Evolutionary conservation across 768 basidiomycete species (phyloP).

Genomic region (Kwoniella shandongensis): DNA sequence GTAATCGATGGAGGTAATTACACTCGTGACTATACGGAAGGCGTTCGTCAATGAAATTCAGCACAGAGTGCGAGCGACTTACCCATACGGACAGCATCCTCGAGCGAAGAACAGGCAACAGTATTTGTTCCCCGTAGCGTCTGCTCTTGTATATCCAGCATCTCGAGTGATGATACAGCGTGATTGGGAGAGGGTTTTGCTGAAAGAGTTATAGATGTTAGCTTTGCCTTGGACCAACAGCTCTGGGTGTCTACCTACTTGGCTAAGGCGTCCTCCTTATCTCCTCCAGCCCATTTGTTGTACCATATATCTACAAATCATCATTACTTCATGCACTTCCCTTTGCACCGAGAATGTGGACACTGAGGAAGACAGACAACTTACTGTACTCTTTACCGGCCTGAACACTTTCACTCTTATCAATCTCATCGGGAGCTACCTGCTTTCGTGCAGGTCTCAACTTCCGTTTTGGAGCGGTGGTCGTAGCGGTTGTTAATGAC

Average conservation of each 20-base stretch:
- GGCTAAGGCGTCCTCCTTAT: conserved; percentile 92
- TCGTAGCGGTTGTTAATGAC: conserved; percentile 18
- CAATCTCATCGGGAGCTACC: conserved; percentile 84
- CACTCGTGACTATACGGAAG: conserved; percentile 63
- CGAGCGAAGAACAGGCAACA: conserved; percentile 92
- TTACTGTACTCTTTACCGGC: conserved; percentile 95
- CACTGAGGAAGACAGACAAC: conserved; percentile 49
- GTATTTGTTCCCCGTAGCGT: conserved; percentile 88
- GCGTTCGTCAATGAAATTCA: not conserved
- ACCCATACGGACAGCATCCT: conserved; percentile 94
- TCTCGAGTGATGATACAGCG: conserved; percentile 85
- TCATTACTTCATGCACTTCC: not conserved
- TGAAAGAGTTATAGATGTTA: conserved; percentile 49
- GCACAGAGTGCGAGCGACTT: conserved; percentile 14
- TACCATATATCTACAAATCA: conserved; percentile 86
- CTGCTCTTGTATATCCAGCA: conserved; percentile 89
- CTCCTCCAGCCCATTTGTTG: conserved; percentile 99
- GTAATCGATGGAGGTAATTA: conserved; percentile 88
- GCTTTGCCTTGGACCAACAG: not conserved
- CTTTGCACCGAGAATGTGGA: too few species aligned
- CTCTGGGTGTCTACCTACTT: conserved; percentile 62
- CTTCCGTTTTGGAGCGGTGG: conserved; percentile 56
- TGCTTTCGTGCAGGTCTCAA: conserved; percentile 91
- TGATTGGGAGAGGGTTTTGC: conserved; percentile 91
- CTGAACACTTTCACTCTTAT: conserved; percentile 81